Conservation (phyloP, 441 rosid genomes). For the Bruguiera hainesii region DNA sequence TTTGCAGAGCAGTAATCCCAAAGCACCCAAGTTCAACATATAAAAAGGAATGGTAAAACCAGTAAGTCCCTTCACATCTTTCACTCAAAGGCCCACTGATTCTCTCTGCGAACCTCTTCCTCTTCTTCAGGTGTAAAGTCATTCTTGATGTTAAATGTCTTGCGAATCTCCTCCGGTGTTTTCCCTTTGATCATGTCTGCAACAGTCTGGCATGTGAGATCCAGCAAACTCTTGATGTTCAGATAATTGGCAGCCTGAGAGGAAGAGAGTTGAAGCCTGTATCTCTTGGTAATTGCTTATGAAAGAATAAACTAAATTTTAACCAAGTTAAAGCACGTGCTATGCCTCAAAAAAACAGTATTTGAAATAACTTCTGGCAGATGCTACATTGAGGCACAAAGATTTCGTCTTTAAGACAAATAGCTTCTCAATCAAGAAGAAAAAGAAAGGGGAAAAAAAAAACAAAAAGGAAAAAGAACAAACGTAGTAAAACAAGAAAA, state of each 20-base stretch:
- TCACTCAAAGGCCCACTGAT: conserved; percentile 50
- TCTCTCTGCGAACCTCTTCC: conserved; percentile 48
- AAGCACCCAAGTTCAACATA: conserved; percentile 7
- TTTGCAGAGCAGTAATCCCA: neutral
- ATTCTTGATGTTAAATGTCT: conserved; percentile 40
- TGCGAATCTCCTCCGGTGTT: conserved; percentile 42
- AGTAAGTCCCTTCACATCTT: neutral
- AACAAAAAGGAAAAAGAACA: neutral
- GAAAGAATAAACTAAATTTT: too few relatives aligned
- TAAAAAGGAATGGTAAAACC: neutral
- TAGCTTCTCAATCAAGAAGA: neutral
- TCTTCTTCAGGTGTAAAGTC: conserved; percentile 39
- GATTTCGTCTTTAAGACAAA: neutral
- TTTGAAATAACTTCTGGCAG: neutral
- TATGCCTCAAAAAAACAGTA: neutral
- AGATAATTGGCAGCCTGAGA: conserved; percentile 45
- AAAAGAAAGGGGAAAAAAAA: neutral
- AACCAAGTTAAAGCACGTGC: neutral
- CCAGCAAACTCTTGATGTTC: conserved; percentile 43
- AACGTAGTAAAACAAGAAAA: neutral
- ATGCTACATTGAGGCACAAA: neutral
- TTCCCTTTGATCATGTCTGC: conserved; percentile 49
- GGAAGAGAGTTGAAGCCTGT: conserved; percentile 1
- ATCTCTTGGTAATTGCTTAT: too few relatives aligned
- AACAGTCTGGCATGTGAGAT: conserved; percentile 42